Evolutionary conservation across 2,329 filamentous ascomycete genomes (phyloP).

Genomic region (Fusarium sp.): DNA sequence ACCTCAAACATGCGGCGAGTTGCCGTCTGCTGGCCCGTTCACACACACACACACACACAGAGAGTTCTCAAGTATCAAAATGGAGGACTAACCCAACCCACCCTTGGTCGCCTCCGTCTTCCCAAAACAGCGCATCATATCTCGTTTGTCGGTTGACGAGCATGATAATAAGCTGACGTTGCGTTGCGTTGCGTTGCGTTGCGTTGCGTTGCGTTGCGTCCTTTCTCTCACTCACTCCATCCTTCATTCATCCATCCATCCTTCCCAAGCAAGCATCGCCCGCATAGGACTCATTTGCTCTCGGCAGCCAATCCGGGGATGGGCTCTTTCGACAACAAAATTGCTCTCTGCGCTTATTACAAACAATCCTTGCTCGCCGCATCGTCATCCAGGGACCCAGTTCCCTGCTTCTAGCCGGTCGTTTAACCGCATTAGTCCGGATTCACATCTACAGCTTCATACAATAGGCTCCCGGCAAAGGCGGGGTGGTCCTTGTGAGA

Average conservation of each 20-base stretch:
- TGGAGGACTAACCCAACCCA: neutral
- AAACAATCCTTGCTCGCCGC: constrained; percentile 36
- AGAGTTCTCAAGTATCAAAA: neutral
- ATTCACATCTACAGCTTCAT: constrained; percentile 36
- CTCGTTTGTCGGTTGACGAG: constrained; percentile 9
- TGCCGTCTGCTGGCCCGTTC: constrained; percentile 34
- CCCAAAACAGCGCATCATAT: constrained; percentile 5
- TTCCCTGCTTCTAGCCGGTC: constrained; percentile 42
- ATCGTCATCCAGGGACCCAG: constrained; percentile 36
- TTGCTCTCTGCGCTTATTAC: constrained; percentile 40
- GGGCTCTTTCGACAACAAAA: constrained; percentile 35
- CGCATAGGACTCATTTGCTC: constrained; percentile 19
- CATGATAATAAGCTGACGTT: constrained; percentile 30
- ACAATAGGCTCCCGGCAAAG: constrained; percentile 42
- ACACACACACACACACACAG: neutral
- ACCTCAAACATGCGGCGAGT: constrained; percentile 61
- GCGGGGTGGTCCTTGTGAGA: constrained; percentile 46
- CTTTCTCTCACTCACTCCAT: neutral
- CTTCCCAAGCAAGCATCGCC: neutral
- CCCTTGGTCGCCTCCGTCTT: neutral
- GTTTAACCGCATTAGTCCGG: constrained; percentile 43
- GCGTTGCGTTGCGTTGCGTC: too few relatives aligned
- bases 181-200: neutral
- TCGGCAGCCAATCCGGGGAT: constrained; percentile 35
- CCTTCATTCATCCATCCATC: neutral